Conservation (phyloP, 106 monocot genomes). For the Posidonia australis region DNA sequence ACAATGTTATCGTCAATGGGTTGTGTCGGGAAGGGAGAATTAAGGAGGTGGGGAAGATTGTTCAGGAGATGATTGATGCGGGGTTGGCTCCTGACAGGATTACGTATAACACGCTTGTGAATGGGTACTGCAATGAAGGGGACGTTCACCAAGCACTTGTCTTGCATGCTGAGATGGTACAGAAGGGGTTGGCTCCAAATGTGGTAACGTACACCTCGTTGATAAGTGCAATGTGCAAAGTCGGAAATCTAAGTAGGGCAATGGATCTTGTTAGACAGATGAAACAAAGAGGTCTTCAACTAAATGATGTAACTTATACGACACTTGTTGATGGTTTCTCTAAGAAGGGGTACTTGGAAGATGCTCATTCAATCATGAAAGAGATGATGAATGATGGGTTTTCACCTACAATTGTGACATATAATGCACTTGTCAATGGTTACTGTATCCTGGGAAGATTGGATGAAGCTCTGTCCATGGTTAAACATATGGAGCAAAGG, state of each 20-base stretch:
- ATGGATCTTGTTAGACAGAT: constrained; percentile 54
- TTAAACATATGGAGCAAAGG: constrained; percentile 47
- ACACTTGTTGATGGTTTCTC: constrained; percentile 69
- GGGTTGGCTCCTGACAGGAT: constrained; percentile 50
- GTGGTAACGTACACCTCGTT: constrained; percentile 72
- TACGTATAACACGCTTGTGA: constrained; percentile 66
- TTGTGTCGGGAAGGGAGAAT: constrained; percentile 38
- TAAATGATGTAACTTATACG: constrained; percentile 70
- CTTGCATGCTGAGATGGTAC: constrained; percentile 47
- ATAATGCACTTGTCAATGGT: constrained; percentile 81
- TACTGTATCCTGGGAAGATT: constrained; percentile 48
- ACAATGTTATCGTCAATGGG: constrained; percentile 61
- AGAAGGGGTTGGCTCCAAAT: constrained; percentile 47
- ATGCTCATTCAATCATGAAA: constrained; percentile 45
- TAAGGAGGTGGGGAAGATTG: constrained; percentile 27
- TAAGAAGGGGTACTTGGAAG: constrained; percentile 66
- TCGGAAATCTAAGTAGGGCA: constrained; percentile 60
- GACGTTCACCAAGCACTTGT: constrained; percentile 58
- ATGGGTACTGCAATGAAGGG: constrained; percentile 61
- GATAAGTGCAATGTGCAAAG: constrained; percentile 49
- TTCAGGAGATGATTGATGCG: constrained; percentile 48
- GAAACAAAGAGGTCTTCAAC: constrained; percentile 47
- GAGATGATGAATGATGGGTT: constrained; percentile 57
- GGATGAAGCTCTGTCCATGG: constrained; percentile 31
- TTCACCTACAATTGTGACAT: constrained; percentile 37